Conservation (phyloP, 257 asterid genomes). For the Eucommia ulmoides region DNA sequence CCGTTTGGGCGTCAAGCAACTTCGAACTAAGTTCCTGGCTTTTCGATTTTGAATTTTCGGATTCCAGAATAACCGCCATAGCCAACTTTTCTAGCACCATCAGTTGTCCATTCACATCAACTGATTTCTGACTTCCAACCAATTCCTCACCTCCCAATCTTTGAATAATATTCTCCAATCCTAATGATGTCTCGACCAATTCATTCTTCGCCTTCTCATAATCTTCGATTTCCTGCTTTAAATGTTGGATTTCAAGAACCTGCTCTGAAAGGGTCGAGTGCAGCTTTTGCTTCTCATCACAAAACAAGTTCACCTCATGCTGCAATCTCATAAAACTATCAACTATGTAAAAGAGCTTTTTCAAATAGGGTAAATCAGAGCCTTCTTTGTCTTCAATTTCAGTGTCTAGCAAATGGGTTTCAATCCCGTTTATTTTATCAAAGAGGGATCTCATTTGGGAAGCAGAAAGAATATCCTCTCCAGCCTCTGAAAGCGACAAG, state of each 20-base stretch:
- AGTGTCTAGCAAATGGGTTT: constrained; percentile 31
- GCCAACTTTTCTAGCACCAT: constrained; percentile 53
- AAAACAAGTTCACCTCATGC: constrained; percentile 37
- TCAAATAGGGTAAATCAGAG: constrained; percentile 27
- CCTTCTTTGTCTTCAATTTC: constrained; percentile 26
- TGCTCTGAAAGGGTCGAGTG: constrained; percentile 48
- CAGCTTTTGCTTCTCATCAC: constrained; percentile 46
- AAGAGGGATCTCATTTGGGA: constrained; percentile 50
- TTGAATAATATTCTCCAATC: constrained; percentile 42
- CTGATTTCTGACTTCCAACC: constrained; percentile 33
- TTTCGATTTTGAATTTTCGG: constrained; percentile 49
- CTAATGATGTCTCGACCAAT: constrained; percentile 40
- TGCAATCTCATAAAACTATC: constrained; percentile 39
- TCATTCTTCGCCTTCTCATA: constrained; percentile 31
- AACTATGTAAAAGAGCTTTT: constrained; percentile 57
- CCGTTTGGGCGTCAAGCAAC: constrained; percentile 48
- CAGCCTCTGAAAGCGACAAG: constrained; percentile 44
- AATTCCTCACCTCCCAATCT: constrained; percentile 56
- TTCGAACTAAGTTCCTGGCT: constrained; percentile 60
- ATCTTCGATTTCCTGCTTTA: constrained; percentile 45
- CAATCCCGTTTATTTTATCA: constrained; percentile 49
- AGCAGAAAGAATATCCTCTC: constrained; percentile 38
- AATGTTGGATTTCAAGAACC: constrained; percentile 40
- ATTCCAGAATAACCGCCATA: constrained; percentile 37
- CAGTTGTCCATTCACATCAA: constrained; percentile 29